A percentile compares a stretch with the other conserved stretches of the same genome.
These are phyloP conservation scores for Cutaneotrichosporon spelunceum DNA, from an alignment of 1,284 basidiomycete genomes.

Conservation along the genomic window DNA sequence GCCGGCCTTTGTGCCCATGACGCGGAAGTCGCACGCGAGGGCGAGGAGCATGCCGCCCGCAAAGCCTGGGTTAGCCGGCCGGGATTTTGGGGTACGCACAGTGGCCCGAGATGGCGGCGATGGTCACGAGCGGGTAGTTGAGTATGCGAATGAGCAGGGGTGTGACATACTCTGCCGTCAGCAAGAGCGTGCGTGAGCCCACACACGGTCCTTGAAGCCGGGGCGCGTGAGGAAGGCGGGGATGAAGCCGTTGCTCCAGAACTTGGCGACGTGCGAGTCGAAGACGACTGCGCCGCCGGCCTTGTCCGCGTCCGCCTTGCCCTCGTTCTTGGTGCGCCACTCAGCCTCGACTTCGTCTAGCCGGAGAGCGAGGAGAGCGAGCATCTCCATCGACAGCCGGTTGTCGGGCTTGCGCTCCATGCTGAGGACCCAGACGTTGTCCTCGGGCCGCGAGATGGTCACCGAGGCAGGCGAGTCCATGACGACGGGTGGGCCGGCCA, in stretches of 20 bases:
- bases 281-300: constrained; percentile 67
- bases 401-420: constrained; percentile 50
- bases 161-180: constrained; percentile 4
- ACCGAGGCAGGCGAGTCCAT: background rate
- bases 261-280: constrained; percentile 71
- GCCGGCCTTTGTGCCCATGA: constrained; percentile 78
- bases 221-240: background rate
- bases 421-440: constrained; percentile 40
- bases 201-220: constrained; percentile 9
- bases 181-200: background rate
- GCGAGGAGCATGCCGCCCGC: constrained; percentile 79
- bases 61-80: constrained; percentile 57
- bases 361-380: constrained; percentile 51
- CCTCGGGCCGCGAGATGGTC: constrained; percentile 33
- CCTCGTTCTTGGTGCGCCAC: constrained; percentile 58
- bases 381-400: constrained; percentile 43
- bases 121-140: constrained; percentile 57
- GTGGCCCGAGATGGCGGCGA: constrained; percentile 87
- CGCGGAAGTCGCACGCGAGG: constrained; percentile 79
- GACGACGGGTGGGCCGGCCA: constrained; percentile 3
- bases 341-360: constrained; percentile 73
- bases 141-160: constrained; percentile 33
- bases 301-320: background rate
- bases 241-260: constrained; percentile 67
- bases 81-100: constrained; percentile 25